Evolutionary conservation across 2,329 filamentous ascomycete species (phyloP), one percentile per base, ranked within the genome.

Genomic region (Westerdykella sp.): DNA sequence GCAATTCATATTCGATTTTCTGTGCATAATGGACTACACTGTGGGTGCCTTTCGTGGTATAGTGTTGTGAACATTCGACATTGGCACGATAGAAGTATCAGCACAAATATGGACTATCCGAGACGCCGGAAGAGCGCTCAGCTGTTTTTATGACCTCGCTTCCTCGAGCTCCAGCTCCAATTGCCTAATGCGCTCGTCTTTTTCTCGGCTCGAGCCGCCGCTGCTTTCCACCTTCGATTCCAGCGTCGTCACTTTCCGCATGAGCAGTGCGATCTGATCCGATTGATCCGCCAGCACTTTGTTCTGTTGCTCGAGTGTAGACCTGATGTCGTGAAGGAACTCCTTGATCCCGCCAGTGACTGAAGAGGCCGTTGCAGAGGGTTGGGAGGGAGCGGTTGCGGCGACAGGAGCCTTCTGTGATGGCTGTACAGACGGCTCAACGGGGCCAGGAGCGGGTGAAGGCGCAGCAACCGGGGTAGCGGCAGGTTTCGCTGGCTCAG

Each of bases 271-370:
- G 55, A 94, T 88, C 65, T 89, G 83, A 60, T 85, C 77, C 39
- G 79, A 85, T 69, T 95, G 85, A n/a, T 79, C 74, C 48, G 74
- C 80, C 60, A 95, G 86, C 51, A 88, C 80, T 71, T 79, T 80
- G 43, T 79, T 87, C 69, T 95, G 89, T 50, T 79, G 77, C 64
- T 87, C 80, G 28, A 96, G 74, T 55, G 93, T 71, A 43, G 78
- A 72, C 69, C 87, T 91, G 69, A 95, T 93, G 57, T 90, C 79
- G 31, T 79, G 73, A 35, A 95, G 76, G 5, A 83, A 81, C 23
- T 79, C 73, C 56, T 84, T 80, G 11, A 87, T 73, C 6, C 72
- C 70, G 34, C 75, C 75, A 2, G 75, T 70, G 2, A 73, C 71
- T 12, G 65, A 62, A 23, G 69, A 65, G 28, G 72, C 69, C 25